These are phyloP conservation scores for Rhododendron henanense DNA, from an alignment of 148 eudicot genomes.

Conservation along the genomic window DNA sequence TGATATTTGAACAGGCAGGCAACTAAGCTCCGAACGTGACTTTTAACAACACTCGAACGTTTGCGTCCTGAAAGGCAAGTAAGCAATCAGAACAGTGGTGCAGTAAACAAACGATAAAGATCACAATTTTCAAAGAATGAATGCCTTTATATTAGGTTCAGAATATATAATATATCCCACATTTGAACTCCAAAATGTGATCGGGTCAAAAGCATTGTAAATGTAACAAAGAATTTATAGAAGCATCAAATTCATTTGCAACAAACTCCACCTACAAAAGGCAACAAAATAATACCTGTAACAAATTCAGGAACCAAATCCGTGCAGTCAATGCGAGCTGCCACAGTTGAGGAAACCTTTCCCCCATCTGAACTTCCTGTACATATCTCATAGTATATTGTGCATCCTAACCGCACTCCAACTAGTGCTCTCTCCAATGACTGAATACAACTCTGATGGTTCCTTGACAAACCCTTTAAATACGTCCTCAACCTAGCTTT, in stretches of 20 bases:
- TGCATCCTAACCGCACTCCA: constrained; percentile 52
- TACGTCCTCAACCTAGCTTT: constrained; percentile 60
- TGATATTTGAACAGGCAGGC: constrained; percentile 50
- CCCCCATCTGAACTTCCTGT: constrained; percentile 55
- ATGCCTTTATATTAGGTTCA: not conserved
- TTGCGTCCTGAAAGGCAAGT: constrained; percentile 62
- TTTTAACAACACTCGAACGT: constrained; percentile 45
- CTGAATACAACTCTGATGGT: constrained; percentile 54
- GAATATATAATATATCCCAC: not conserved
- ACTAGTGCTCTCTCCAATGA: constrained; percentile 63
- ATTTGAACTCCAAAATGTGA: not conserved
- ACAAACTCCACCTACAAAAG: not conserved
- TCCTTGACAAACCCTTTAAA: constrained; percentile 52
- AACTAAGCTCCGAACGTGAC: constrained; percentile 50
- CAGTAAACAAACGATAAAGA: not conserved
- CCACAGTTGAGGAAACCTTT: constrained; percentile 59
- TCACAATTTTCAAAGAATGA: not conserved
- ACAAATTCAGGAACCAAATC: constrained; percentile 76
- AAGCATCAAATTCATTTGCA: not conserved
- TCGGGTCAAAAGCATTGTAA: not conserved
- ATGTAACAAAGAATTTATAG: not conserved
- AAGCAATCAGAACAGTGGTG: constrained; percentile 9
- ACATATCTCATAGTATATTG: constrained; percentile 45
- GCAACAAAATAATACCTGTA: constrained; percentile 45
- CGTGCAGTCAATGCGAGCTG: constrained; percentile 82